Conservation (phyloP, 2,329 filamentous ascomycete genomes). For the Magnaporthiopsis rhizophila region DNA sequence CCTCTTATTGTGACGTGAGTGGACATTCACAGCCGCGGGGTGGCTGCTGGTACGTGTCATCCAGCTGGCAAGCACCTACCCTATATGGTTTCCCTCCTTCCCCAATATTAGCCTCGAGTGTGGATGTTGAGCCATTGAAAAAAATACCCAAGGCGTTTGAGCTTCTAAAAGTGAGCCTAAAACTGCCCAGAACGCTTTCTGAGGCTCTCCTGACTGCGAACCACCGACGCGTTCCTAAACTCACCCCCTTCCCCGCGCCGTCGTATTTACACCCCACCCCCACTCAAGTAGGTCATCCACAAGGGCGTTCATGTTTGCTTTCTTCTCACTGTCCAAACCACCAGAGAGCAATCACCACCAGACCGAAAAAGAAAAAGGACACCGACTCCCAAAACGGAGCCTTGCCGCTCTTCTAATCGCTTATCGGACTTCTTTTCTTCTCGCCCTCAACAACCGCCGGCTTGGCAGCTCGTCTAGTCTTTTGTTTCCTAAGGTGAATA, state of each 20-base stretch:
- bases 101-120: too few relatives aligned
- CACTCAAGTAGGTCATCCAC: neutral
- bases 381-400: neutral
- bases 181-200: neutral
- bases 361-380: neutral
- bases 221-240: slow-evolving; percentile 4
- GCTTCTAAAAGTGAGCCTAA: neutral
- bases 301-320: neutral
- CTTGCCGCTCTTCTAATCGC: neutral
- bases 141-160: too few relatives aligned
- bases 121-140: too few relatives aligned
- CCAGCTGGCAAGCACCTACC: neutral
- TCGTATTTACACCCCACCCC: slow-evolving; percentile 6
- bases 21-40: neutral
- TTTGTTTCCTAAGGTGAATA: neutral
- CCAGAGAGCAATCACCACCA: neutral
- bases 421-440: neutral
- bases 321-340: neutral
- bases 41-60: neutral
- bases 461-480: neutral
- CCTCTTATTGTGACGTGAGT: neutral
- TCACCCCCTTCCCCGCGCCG: slow-evolving; percentile 8
- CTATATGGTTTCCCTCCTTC: neutral
- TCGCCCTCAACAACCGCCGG: neutral
- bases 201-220: neutral